Evolutionary conservation across 768 basidiomycete species (phyloP), one percentile per base, ranked within the genome.

Genomic region (Suillus tomentosus): DNA sequence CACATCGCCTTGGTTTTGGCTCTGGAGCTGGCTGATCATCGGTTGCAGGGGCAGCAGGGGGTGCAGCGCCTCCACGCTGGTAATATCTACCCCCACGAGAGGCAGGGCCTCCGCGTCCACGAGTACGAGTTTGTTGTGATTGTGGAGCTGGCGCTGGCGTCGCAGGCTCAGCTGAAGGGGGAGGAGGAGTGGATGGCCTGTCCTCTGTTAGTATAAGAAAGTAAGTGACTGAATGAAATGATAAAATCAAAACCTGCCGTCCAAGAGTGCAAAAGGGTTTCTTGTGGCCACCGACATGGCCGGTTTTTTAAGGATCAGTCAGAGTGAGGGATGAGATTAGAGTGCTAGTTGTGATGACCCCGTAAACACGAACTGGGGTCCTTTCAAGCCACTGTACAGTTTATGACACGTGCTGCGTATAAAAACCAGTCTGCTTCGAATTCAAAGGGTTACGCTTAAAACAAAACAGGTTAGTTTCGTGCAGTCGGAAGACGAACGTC

Each of bases 261-360:
- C 87, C 78, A 94, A 82, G 79, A 93, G 72, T 78, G 91, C 86
- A 81, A 94, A 94, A 69, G 89, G 88, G 81, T 93, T 94, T 86
- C 81, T 87, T 75, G 87, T 87, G 81, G 89, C 92, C 86, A 94
- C 91, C 90, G 92, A 92, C 91, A 94, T 93, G 87, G 83, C 86
- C 84, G 82, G 77, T 79, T 82, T 82, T 37, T 80, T 71, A 69
- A 4, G 62, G 63, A 58, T 68, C 47, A 22, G 47, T 22, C 43
- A 19, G 43, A 45, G 43, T 45, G 43, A 14, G 13, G 27, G 51
- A 53, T 53, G 51, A 17, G 51, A 53, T 53, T n/a, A 5, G 45
- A 22, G n/a, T n/a, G 45, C 13, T 48, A 67, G 62, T 65, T 54
- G 47, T 31, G 54, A 40, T 48, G 39, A 65, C 65, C 68, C 69